Evolutionary conservation across 768 basidiomycete genomes (phyloP).

Genomic region (Russula sp.): DNA sequence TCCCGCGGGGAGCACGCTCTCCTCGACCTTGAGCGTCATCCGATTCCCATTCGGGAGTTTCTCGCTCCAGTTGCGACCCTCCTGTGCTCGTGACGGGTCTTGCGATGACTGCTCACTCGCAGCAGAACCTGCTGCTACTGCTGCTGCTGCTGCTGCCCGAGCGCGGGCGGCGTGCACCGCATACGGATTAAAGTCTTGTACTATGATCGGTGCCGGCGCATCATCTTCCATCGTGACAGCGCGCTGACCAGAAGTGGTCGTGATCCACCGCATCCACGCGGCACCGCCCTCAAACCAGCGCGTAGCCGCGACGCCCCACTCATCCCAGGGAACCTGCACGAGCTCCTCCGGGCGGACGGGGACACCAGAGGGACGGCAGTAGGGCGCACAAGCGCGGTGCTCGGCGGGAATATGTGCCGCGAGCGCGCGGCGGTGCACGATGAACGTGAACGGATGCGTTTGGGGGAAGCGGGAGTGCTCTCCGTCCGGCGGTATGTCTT

Average conservation of each 20-base stretch:
- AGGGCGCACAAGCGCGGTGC: neutral
- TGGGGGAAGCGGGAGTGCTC: slow-evolving; percentile 5
- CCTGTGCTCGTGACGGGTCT: too few species aligned
- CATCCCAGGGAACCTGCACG: slow-evolving; percentile 18
- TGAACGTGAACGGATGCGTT: slow-evolving; percentile 22
- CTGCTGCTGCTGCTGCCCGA: neutral
- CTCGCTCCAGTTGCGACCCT: slow-evolving; percentile 1
- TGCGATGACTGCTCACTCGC: neutral
- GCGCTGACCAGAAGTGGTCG: slow-evolving; percentile 29
- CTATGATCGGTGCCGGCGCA: slow-evolving; percentile 10
- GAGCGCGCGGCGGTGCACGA: slow-evolving; percentile 24
- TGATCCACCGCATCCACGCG: slow-evolving; percentile 27
- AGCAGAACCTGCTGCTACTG: too few species aligned
- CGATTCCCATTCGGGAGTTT: slow-evolving; percentile 4
- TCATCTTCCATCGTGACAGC: slow-evolving; percentile 19
- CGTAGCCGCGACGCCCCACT: slow-evolving; percentile 24
- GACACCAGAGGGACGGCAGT: too few species aligned
- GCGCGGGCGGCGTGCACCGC: slow-evolving; percentile 13
- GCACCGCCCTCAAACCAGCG: slow-evolving; percentile 26
- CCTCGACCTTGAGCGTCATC: slow-evolving; percentile 3
- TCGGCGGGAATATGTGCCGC: too few species aligned
- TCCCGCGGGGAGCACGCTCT: neutral
- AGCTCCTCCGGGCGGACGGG: neutral
- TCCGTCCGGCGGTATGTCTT: neutral
- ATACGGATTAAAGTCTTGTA: slow-evolving; percentile 25